Evolutionary conservation across 768 basidiomycete genomes (phyloP), one percentile per base, ranked within the genome.

Genomic region (Tylopilus intermedius): DNA sequence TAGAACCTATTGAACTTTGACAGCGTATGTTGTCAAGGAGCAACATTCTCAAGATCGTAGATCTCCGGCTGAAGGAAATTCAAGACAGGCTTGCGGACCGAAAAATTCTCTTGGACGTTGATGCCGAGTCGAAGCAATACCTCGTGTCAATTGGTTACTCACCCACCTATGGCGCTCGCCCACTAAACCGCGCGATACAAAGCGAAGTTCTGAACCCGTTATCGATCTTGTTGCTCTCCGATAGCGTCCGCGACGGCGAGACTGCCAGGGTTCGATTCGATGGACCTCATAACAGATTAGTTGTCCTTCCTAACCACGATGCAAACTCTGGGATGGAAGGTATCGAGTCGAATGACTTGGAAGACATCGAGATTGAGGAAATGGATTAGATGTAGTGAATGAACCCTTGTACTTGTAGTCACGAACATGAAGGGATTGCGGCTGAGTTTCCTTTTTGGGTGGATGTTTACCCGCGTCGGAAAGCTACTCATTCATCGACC

Each of bases 191-290:
- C 32, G 81, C 89, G 4, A 94, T 99, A 59, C 94, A 96, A 71
- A 85, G 79, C 61, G 92, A 97, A 62, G 77, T 99, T 33, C 78
- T 98, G 62, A 94, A 96, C 67, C 95, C 94, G 11, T 73, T 98
- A 35, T 90, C 91, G 14, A 74, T 87, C 51, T 78, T 88, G 76
- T 77, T 98, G 40, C 82, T 98, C 45, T 86, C 90, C 38, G 89
- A 88, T 59, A 79, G 83, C 40, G 75, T 97, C 47, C 76, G 82
- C 39, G 93, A 97, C 49, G 85, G 84, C 13, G 95, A 98, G 70
- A 79, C 67, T 0, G 88, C 89, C 7, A 70, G 71, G 26, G 77
- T 97, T 47, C 78, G 79, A 22, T 93, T 92, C 57, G 92, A 97
- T 63, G 82, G 87, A 3, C 84, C 84, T 18, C 80, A 78, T 55